Base-by-base conservation (phyloP, 2,329 filamentous ascomycete species). In the Monilinia fructigena region DNA sequence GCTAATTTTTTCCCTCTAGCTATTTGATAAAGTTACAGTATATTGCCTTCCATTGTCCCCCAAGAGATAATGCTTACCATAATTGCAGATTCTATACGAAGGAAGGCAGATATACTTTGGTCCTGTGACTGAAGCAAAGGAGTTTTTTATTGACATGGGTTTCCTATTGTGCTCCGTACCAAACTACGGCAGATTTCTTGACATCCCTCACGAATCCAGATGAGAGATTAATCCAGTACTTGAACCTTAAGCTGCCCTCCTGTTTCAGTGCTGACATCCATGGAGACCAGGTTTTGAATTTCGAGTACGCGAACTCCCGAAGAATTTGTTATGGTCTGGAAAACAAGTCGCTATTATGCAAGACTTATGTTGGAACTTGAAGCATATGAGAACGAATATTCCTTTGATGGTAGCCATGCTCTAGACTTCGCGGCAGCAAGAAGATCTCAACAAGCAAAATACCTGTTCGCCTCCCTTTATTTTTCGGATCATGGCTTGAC, bases 41-140 rank as follows among this genome's bases (percentile, higher is more conserved):
- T 23, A 18, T 20, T 10, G 28, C 14, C 6, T 47, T 14, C n/a
- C 31, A 18, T 4, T 16, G 10, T 4, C 12, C 10, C 3, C 18
- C 16, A 4, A 35, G 16, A 42, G 8, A 10, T 18, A 28, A 5
- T 61, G 54, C 45, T 59, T 26, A 66, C 38, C 6, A 14, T 12
- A 14, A 4, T 38, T 35, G n/a, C 76, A 89, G 10, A 79, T 91
- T 5, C 82, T 90, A 4, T 87, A 89, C 72, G 82, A 83, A 56
- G 90, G 90, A 3, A 84, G 86, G 65, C 89, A 89, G 70, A 85
- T 92, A 20, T 93, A 86, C 78, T 93, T 88, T 72, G 91, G 91
- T 2, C 81, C 80, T 1, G 81, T 85, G 0, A 81, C 83, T 4
- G 78, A 85, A 3, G 90, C 90, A 1, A 89, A 85, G 73, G 77